These are phyloP conservation scores for Corynespora cassiicola DNA, from an alignment of 2,329 filamentous ascomycete genomes.

Conservation along the genomic window DNA sequence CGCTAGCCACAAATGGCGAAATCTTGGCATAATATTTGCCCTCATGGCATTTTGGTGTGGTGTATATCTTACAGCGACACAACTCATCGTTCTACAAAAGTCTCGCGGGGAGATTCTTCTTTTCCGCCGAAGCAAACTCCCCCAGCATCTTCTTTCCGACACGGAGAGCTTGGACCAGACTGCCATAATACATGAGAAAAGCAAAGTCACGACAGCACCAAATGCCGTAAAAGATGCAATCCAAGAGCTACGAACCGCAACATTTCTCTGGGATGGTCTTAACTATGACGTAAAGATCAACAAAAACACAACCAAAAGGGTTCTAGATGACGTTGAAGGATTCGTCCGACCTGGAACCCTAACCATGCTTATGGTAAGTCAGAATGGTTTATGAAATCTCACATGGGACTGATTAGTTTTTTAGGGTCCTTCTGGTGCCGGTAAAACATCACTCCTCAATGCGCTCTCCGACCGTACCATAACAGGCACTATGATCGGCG, in stretches of 20 bases:
- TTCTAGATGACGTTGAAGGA: constrained; percentile 57
- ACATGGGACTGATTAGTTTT: too few species aligned
- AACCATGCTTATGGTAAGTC: constrained; percentile 45
- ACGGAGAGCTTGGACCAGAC: too few species aligned
- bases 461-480: constrained; percentile 11
- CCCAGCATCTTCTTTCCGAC: too few species aligned
- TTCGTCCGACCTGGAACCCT: constrained; percentile 60
- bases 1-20: constrained; percentile 17
- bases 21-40: constrained; percentile 47
- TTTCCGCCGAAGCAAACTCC: too few species aligned
- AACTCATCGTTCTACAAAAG: constrained; percentile 49
- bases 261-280: constrained; percentile 58
- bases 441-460: constrained; percentile 22
- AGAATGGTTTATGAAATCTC: too few species aligned
- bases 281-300: constrained; percentile 70
- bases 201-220: too few species aligned
- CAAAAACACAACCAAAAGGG: too few species aligned
- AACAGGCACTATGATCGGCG: constrained; percentile 12
- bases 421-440: constrained; percentile 19
- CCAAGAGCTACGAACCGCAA: constrained; percentile 63
- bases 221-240: constrained; percentile 39
- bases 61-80: constrained; percentile 43
- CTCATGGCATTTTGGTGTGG: constrained; percentile 42
- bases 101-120: constrained; percentile 52
- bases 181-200: too few species aligned